A percentile compares a stretch with the other conserved stretches of the same genome.
Conservation (phyloP, 768 basidiomycete species). For the Boletus insuetus region DNA sequence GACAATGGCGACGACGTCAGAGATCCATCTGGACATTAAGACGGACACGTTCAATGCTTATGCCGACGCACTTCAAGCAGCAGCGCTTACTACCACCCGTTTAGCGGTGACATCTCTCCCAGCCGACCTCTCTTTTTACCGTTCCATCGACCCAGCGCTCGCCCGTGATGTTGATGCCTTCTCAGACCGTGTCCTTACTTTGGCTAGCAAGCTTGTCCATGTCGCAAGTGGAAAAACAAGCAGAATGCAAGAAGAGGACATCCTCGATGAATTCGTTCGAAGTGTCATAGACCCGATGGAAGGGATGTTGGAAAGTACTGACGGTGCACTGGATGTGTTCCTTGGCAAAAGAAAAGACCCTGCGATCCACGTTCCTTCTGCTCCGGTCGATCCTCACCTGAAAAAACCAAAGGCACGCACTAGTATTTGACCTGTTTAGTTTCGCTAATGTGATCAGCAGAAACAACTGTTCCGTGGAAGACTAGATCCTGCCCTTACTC, state of each 20-base stretch:
- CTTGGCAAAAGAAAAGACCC: constrained; percentile 68
- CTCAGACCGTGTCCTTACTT: constrained; percentile 59
- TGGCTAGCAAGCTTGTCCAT: constrained; percentile 63
- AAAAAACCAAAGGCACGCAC: constrained; percentile 33
- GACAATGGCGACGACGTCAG: constrained; percentile 14
- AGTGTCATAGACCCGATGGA: constrained; percentile 85
- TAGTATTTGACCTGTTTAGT: neutral
- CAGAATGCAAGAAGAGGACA: constrained; percentile 60
- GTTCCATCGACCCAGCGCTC: constrained; percentile 74
- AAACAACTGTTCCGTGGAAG: constrained; percentile 40
- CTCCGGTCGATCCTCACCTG: constrained; percentile 8
- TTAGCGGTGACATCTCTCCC: constrained; percentile 59
- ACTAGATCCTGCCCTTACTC: constrained; percentile 61
- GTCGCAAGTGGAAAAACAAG: constrained; percentile 41
- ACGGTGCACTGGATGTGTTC: constrained; percentile 78
- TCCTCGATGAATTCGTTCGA: constrained; percentile 78
- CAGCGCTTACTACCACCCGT: constrained; percentile 63
- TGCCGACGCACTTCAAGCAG: constrained; percentile 55
- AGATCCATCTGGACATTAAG: constrained; percentile 10
- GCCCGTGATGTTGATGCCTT: constrained; percentile 69
- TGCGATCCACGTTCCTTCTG: constrained; percentile 56
- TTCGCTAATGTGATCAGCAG: constrained; percentile 23
- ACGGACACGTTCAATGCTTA: constrained; percentile 47
- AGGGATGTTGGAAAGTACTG: constrained; percentile 78
- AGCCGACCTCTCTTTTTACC: constrained; percentile 82